These are phyloP conservation scores for Neoascochyta sp. DNA, from an alignment of 2,329 filamentous ascomycete species.

Conservation along the genomic window DNA sequence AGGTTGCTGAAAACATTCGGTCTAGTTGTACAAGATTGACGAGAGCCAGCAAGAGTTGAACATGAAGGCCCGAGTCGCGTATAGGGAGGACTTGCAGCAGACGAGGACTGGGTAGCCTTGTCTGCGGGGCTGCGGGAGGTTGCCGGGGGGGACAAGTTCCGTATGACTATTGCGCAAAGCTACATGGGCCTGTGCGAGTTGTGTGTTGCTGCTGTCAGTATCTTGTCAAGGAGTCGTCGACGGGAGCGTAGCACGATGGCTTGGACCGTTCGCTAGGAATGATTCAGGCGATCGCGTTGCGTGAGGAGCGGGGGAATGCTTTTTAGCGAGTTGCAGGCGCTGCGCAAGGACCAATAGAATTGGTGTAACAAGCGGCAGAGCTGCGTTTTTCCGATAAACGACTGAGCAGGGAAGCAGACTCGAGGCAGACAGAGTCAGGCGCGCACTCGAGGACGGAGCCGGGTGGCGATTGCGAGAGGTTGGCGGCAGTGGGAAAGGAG, in stretches of 20 bases:
- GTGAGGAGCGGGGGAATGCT: constrained; percentile 33
- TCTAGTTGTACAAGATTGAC: constrained; percentile 12
- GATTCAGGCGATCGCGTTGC: constrained; percentile 31
- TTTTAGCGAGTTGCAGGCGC: constrained; percentile 35
- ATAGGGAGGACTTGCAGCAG: too few species aligned
- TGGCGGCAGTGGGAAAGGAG: constrained; percentile 16
- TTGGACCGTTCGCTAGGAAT: constrained; percentile 23
- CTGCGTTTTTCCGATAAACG: constrained; percentile 18
- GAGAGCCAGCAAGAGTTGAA: too few species aligned
- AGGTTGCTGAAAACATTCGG: constrained; percentile 36
- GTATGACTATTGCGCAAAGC: constrained; percentile 1
- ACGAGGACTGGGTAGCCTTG: too few species aligned
- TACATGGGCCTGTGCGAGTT: constrained; percentile 3
- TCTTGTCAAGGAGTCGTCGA: constrained; percentile 8
- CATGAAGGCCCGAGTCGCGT: too few species aligned
- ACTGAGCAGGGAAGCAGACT: constrained; percentile 13
- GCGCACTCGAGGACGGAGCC: constrained; percentile 5
- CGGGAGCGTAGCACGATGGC: constrained; percentile 16
- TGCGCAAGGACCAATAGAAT: constrained; percentile 27
- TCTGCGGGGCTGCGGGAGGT: too few species aligned
- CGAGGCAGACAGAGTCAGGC: constrained; percentile 11
- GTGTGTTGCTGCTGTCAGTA: constrained; percentile 9
- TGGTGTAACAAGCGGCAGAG: constrained; percentile 26
- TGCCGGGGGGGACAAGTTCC: too few species aligned
- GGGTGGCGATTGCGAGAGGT: constrained; percentile 11